These are phyloP conservation scores for Colletotrichum incanum DNA, from an alignment of 2,329 filamentous ascomycete species.

Conservation along the genomic window DNA sequence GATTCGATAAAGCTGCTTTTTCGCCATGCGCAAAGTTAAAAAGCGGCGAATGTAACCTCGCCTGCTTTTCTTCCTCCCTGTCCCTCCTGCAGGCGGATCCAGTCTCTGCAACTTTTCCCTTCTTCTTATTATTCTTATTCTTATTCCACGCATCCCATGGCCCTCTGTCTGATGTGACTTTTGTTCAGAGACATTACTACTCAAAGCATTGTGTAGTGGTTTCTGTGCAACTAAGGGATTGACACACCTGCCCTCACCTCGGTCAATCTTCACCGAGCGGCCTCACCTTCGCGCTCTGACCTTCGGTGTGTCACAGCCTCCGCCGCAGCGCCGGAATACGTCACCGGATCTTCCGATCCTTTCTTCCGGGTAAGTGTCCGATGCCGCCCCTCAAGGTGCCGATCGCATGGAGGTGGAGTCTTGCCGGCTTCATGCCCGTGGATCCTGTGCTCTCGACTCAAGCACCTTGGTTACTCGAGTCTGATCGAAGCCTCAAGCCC, in stretches of 20 bases:
- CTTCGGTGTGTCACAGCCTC: neutral
- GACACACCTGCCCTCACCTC: neutral
- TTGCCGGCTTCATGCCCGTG: neutral
- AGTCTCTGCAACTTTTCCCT: neutral
- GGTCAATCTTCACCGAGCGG: conserved; percentile 1
- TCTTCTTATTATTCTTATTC: neutral
- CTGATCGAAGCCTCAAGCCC: neutral
- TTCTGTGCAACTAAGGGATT: neutral
- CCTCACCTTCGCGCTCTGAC: conserved; percentile 18
- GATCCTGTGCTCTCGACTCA: neutral
- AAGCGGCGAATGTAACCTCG: conserved; percentile 35
- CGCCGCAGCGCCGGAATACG: neutral
- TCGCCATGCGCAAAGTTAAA: conserved; percentile 32
- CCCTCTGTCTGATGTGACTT: neutral
- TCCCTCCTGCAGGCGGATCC: conserved; percentile 9
- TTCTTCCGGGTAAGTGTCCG: neutral
- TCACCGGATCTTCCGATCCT: conserved; percentile 1
- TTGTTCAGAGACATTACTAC: neutral
- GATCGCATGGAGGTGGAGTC: conserved; percentile 3
- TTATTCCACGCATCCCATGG: neutral
- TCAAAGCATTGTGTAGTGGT: neutral
- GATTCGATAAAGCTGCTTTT: conserved; percentile 1
- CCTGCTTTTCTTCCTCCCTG: neutral
- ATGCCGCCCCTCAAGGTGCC: neutral
- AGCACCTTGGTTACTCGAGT: too few species aligned